phyloP scores from a whole-genome alignment of 2,329 filamentous ascomycete genomes.

The Penicillium glabrum region DNA sequence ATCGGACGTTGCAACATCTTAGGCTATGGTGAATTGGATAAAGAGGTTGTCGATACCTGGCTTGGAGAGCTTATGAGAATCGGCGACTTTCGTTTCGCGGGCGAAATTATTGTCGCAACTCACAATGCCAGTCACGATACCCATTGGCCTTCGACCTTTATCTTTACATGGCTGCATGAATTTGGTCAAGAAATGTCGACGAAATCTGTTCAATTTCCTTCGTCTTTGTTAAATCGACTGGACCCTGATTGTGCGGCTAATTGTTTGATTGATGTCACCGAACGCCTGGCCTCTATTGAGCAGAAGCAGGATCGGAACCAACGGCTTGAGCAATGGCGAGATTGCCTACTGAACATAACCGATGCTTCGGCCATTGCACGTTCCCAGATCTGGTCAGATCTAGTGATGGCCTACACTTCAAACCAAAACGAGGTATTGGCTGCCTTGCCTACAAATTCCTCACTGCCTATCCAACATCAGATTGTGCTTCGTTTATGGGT shows the following conservation, averaged over 20 bases:
- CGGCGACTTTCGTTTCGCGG: conserved; percentile 23
- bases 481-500: conserved; percentile 36
- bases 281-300: conserved; percentile 25
- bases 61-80: conserved; percentile 27
- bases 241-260: conserved; percentile 24
- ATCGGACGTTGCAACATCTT: conserved; percentile 38
- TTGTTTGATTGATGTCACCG: conserved; percentile 34
- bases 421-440: background rate
- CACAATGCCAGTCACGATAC: conserved; percentile 13
- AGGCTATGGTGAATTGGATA: conserved; percentile 32
- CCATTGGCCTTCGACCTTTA: conserved; percentile 27
- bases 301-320: conserved; percentile 14
- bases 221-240: conserved; percentile 23
- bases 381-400: conserved; percentile 28
- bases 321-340: conserved; percentile 33
- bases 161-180: conserved; percentile 27
- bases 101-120: conserved; percentile 32
- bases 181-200: conserved; percentile 5
- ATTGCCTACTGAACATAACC: conserved; percentile 23
- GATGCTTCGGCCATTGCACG: conserved; percentile 22
- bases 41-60: conserved; percentile 32
- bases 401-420: conserved; percentile 4
- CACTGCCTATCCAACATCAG: conserved; percentile 21
- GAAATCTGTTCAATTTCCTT: conserved; percentile 13
- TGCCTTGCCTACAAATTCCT: background rate